Evolutionary conservation across 805 yeast genomes (phyloP).

Genomic region (Starmerella powellii): DNA sequence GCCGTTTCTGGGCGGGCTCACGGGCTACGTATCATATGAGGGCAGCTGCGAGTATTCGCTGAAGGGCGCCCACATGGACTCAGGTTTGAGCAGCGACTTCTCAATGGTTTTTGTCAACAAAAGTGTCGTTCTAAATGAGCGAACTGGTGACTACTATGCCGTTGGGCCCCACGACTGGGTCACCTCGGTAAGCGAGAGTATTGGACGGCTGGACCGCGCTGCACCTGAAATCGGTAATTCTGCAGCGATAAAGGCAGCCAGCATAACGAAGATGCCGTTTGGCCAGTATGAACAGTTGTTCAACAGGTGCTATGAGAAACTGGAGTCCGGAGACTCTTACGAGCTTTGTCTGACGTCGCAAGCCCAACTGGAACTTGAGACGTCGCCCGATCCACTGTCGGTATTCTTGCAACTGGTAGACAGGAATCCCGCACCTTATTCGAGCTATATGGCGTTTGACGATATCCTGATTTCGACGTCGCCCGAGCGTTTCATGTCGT

Average conservation of each 20-base stretch:
- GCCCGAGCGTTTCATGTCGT: slow-evolving; percentile 83
- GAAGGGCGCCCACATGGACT: slow-evolving; percentile 1
- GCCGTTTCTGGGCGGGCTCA: slow-evolving; percentile 84
- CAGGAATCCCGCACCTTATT: slow-evolving; percentile 85
- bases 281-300: slow-evolving; percentile 45
- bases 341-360: slow-evolving; percentile 82
- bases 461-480: slow-evolving; percentile 67
- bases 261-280: not conserved
- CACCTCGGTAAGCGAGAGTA: too few relatives aligned
- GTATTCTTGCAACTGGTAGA: slow-evolving; percentile 59
- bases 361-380: slow-evolving; percentile 46
- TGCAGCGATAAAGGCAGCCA: too few relatives aligned
- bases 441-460: slow-evolving; percentile 66
- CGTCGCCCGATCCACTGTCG: slow-evolving; percentile 45
- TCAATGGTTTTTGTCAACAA: slow-evolving; percentile 22
- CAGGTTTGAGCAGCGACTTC: slow-evolving; percentile 19
- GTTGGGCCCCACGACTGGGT: slow-evolving; percentile 15
- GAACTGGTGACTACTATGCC: slow-evolving; percentile 1
- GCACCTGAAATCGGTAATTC: too few relatives aligned
- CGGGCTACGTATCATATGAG: slow-evolving; percentile 82
- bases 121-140: slow-evolving; percentile 13
- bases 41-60: slow-evolving; percentile 36
- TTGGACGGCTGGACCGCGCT: too few relatives aligned
- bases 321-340: slow-evolving; percentile 78
- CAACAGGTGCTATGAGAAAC: slow-evolving; percentile 48